Base-by-base conservation (phyloP, 768 basidiomycete species). In the Ephemerocybe angulata region DNA sequence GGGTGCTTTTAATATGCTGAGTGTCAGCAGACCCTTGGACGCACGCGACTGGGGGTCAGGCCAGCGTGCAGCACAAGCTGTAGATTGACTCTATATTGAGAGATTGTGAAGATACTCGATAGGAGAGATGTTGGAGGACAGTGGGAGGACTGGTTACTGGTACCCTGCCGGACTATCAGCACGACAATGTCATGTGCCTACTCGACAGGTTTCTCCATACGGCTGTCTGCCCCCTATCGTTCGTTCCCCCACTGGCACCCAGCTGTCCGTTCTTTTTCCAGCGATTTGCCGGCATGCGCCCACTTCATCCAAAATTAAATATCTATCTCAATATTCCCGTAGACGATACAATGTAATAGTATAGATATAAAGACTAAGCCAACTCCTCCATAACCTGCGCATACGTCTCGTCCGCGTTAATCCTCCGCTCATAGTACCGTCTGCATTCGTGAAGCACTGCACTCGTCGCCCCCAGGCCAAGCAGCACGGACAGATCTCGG, bases 371-470 rank as follows among this genome's bases (percentile, higher is more conserved):
- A 19, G 28, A 38, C 54, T 62, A 87, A 47, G 80, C 88, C 62
- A 88, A 69, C 66, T 88, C 83, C 62, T 83, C 85, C 69, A 80
- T 79, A 12, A 72, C 74, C 25, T 62, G 67, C 44, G 69, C 71
- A 63, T 77, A 85, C 12, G 74, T 80, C 63, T 77, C 74, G 31
- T 81, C 78, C 35, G 74, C 79, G 53, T 83, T 80, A 56, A 79
- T 64, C 63, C 74, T 72, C 50, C 91, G 76, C 71, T 97, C 94
- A 63, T 85, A 93, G 58, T 79, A 73, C 63, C 94, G 76, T 64
- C 95, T 73, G 19, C 72, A 82, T 72, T 97, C 93, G 66, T 98
- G 94, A 60, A 91, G 43, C 27, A 63, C 64, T 62, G 90, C 80
- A 46, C 89, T 89, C 6, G 77, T 73, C 5, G 64, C 81, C 1